Evolutionary conservation across 2,329 filamentous ascomycete genomes (phyloP), one percentile per base, ranked within the genome.

Genomic region (Aspergillus aculeatinus): DNA sequence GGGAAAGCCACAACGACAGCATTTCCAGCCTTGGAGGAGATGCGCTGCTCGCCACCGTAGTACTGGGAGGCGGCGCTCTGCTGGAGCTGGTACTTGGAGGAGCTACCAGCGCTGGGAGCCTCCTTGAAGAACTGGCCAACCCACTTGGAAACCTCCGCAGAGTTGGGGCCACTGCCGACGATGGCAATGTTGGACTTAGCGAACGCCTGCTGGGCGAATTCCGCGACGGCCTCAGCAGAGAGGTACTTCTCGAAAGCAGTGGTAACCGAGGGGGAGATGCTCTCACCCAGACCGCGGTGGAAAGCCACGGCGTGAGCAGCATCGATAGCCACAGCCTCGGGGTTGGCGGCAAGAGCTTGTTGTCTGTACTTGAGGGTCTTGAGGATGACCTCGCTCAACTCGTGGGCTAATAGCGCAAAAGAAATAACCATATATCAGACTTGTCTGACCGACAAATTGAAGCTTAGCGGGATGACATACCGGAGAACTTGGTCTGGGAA

Each of bases 11-110:
- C 87, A 68, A 96, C 90, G 69, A 96, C 77, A 48, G 92, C 85
- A 81, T 96, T 97, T 68, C 91, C 89, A 66, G 83, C 82, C 61
- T 82, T 83, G 77, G 92, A 90, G 65, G 90, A 83, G 68, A 90
- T 90, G 70, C 95, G 91, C 82, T 96, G 91, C 84, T 99, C 92
- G 74, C 95, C 96, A 77, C 95, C 95, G 74, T 87, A 90, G 87
- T 98, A 99, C 80, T 93, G 95, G 75, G 87, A 85, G 65, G 89
- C 82, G 67, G 86, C 79, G 63, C 82, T 80, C 74, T 86, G 84
- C 65, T 89, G 79, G 47, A 80, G 70, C 67, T 83, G 77, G 70
- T 82, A 80, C 72, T 80, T 78, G 68, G 79, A 77, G 63, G 84
- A 74, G 65, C 82, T 64, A 60, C 77, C 71, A 69, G 73, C 72